Evolutionary conservation across 2,329 filamentous ascomycete species (phyloP), one percentile per base, ranked within the genome.

Genomic region (Aureobasidium mangrovei): DNA sequence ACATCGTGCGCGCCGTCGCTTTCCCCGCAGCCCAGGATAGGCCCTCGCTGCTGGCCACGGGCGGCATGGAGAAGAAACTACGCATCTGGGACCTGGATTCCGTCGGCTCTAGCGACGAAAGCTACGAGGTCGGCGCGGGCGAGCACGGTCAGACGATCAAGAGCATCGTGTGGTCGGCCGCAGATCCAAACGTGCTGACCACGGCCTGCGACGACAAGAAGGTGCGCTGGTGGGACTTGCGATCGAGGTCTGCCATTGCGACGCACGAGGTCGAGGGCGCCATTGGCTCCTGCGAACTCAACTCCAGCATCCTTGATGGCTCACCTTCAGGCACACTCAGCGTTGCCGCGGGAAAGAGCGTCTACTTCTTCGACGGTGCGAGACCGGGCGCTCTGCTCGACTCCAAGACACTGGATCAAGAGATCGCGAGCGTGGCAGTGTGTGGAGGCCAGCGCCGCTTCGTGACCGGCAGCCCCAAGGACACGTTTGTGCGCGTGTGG

Each of bases 401-500:
- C 75, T 83, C 84, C 49, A 81, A 91, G 57, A 81, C 84, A 57
- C 83, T 94, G 43, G 77, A 82, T 3, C 90, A 95, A 63, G 90
- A 94, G 12, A 86, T 96, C 58, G 91, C 91, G 3, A 95, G 89
- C 64, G 93, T 95, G 5, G 88, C 88, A 0, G 75, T 98, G 3
- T 91, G 97, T 64, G 81, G 88, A 55, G 84, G 84, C 59, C 83
- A 86, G 55, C 81, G 86, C 57, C 88, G 88, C 63, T 83, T 95
- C 63, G 86, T 97, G 8, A 94, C 94, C 18, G 93, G 93, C 57
- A 89, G 91, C 67, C 86, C 88, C 59, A 86, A 85, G 38, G 91
- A 95, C 65, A 97, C 93, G 0, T 98, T 91, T 91, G 91, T 93
- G n/a, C 84, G 88, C 57, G 86, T 97, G 4, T 94, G 95, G 73